phyloP scores from a whole-genome alignment of 106 monocot genomes.

The Dendrobium catenatum region DNA sequence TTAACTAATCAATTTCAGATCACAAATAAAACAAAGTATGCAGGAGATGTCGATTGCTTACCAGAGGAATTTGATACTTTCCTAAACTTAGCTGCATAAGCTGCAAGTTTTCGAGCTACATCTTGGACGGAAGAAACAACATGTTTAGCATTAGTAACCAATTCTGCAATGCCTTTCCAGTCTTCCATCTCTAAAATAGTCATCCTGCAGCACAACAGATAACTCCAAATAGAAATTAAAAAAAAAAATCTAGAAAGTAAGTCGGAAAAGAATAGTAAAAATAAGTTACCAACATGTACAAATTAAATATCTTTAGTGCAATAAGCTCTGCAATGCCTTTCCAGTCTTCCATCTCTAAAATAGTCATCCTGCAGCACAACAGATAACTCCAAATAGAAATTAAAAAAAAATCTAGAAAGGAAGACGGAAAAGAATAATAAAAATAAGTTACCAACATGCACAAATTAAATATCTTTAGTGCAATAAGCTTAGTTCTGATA shows the following conservation, averaged over 20 bases:
- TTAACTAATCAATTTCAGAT: background rate
- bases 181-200: slow-evolving; percentile 70
- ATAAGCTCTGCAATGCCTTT: slow-evolving; percentile 40
- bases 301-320: background rate
- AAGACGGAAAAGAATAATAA: too few species aligned
- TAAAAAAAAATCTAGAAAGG: background rate
- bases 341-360: slow-evolving; percentile 76
- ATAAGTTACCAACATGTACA: too few species aligned
- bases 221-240: background rate
- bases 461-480: background rate
- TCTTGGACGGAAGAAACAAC: slow-evolving; percentile 84
- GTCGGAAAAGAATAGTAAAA: background rate
- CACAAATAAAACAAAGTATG: background rate
- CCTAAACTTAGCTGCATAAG: slow-evolving; percentile 44
- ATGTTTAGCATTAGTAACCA: slow-evolving; percentile 82
- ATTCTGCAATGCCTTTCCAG: slow-evolving; percentile 66
- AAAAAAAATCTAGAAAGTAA: background rate
- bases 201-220: slow-evolving; percentile 45
- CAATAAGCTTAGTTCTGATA: background rate
- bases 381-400: background rate
- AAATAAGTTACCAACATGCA: too few species aligned
- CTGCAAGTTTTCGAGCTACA: slow-evolving; percentile 64
- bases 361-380: slow-evolving; percentile 54
- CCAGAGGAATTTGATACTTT: slow-evolving; percentile 28
- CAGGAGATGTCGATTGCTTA: slow-evolving; percentile 7